Conservation (phyloP, 2,329 filamentous ascomycete species). For the Rutstroemia sp. region DNA sequence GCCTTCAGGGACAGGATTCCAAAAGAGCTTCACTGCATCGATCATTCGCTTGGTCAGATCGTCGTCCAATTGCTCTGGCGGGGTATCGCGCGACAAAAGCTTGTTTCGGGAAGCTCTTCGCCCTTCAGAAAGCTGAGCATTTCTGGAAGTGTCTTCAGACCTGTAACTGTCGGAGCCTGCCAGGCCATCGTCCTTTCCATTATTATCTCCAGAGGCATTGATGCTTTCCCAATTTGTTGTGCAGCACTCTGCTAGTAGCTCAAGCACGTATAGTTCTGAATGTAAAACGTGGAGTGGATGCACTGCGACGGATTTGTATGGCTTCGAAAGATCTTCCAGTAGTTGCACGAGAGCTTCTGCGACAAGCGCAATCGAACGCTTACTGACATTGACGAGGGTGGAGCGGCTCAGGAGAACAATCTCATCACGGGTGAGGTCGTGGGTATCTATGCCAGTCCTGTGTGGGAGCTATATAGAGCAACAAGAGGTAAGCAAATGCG, state of each 20-base stretch:
- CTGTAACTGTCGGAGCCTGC: conserved; percentile 15
- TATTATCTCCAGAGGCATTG: conserved; percentile 22
- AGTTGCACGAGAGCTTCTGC: conserved; percentile 50
- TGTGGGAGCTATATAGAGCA: conserved; percentile 47
- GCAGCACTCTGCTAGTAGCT: conserved; percentile 58
- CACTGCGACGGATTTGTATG: conserved; percentile 42
- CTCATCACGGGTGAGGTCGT: conserved; percentile 53
- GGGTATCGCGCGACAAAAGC: conserved; percentile 16
- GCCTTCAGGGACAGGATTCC: conserved; percentile 51
- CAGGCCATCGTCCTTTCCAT: conserved; percentile 19
- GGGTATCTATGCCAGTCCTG: conserved; percentile 49
- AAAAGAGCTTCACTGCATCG: conserved; percentile 47
- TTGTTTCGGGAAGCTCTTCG: conserved; percentile 23
- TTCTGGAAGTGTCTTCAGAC: conserved; percentile 13
- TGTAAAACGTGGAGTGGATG: conserved; percentile 54
- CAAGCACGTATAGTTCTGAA: conserved; percentile 58
- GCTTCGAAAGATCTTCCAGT: conserved; percentile 50
- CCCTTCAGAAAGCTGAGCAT: conserved; percentile 6
- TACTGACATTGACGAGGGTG: conserved; percentile 54
- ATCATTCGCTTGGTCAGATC: conserved; percentile 47
- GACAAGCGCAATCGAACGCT: conserved; percentile 44
- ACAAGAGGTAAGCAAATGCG: conserved; percentile 12
- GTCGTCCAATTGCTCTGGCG: conserved; percentile 36
- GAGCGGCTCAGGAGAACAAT: conserved; percentile 53
- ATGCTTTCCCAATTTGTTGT: conserved; percentile 50